These are phyloP conservation scores for Chlamydomonas reinhardtii DNA, from an alignment of 163 green algal species.

Conservation along the genomic window DNA sequence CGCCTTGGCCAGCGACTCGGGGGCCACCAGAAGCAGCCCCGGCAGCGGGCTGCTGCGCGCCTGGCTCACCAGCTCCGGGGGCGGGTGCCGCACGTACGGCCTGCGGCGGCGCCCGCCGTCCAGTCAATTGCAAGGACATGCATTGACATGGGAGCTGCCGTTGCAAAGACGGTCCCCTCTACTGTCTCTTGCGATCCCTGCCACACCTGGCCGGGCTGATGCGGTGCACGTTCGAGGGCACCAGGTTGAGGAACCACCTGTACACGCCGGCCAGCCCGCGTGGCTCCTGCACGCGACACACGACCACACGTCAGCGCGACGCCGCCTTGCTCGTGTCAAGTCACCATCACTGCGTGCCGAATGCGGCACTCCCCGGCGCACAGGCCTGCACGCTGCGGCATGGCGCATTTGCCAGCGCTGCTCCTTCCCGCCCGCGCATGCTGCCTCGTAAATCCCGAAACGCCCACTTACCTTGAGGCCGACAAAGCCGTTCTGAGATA, in stretches of 20 bases:
- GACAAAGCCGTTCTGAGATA: conserved; percentile 26
- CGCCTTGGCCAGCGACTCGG: not conserved
- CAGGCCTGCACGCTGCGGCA: no score
- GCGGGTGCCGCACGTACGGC: not conserved
- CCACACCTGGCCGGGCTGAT: not conserved
- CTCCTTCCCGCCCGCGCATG: no score
- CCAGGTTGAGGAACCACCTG: conserved; percentile 17
- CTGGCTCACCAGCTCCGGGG: not conserved
- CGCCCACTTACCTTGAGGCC: not conserved
- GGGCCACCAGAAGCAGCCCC: conserved; percentile 9
- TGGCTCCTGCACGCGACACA: conserved; percentile 1
- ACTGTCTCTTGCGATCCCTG: no score
- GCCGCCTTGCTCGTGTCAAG: no score
- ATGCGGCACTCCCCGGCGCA: no score
- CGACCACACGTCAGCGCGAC: no score
- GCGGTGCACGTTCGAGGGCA: not conserved
- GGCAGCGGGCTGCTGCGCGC: not conserved
- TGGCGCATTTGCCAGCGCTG: no score
- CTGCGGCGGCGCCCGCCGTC: not conserved
- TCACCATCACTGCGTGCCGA: no score
- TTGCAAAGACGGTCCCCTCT: no score
- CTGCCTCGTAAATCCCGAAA: no score
- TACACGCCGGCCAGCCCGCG: conserved; percentile 7
- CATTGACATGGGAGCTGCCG: no score
- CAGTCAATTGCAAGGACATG: no score